Conservation (phyloP, 2,329 filamentous ascomycete genomes). For the Colletotrichum eleusines region DNA sequence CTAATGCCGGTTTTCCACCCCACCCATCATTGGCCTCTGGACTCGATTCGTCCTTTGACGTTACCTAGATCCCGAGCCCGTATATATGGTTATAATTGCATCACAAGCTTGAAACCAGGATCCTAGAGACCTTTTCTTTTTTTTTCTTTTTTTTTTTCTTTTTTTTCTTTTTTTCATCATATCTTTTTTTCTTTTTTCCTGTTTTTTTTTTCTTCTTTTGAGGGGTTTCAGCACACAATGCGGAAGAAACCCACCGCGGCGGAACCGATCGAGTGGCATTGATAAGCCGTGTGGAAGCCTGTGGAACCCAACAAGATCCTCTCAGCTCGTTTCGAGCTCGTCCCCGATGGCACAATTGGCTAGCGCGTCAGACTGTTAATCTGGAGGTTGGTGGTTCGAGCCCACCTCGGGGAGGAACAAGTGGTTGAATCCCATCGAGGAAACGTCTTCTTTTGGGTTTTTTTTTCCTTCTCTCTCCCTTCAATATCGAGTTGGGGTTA, state of each 20-base stretch:
- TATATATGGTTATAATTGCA: not conserved
- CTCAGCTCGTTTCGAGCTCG: slow-evolving; percentile 24
- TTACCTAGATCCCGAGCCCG: not conserved
- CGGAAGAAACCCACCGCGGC: not conserved
- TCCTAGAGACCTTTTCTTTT: not conserved
- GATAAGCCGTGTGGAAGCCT: rapidly evolving
- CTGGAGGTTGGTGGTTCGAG: slow-evolving; percentile 43
- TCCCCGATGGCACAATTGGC: slow-evolving; percentile 43
- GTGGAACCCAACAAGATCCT: slow-evolving; percentile 3
- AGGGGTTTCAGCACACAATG: not conserved
- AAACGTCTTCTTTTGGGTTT: not conserved
- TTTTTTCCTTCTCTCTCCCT: not conserved
- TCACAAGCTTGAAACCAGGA: not conserved
- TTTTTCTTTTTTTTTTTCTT: no score
- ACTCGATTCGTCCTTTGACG: not conserved
- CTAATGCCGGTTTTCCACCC: not conserved
- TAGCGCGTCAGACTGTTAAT: slow-evolving; percentile 43
- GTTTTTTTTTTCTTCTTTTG: no score
- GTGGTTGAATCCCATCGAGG: slow-evolving; percentile 24
- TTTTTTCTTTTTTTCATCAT: no score
- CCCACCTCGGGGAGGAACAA: slow-evolving; percentile 39
- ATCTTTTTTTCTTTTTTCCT: no score
- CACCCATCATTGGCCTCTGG: no score
- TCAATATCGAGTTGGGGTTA: no score
- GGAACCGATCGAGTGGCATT: not conserved